Evolutionary conservation across 1,284 basidiomycete species (phyloP).

Genomic region (Rhodotorula sp.): DNA sequence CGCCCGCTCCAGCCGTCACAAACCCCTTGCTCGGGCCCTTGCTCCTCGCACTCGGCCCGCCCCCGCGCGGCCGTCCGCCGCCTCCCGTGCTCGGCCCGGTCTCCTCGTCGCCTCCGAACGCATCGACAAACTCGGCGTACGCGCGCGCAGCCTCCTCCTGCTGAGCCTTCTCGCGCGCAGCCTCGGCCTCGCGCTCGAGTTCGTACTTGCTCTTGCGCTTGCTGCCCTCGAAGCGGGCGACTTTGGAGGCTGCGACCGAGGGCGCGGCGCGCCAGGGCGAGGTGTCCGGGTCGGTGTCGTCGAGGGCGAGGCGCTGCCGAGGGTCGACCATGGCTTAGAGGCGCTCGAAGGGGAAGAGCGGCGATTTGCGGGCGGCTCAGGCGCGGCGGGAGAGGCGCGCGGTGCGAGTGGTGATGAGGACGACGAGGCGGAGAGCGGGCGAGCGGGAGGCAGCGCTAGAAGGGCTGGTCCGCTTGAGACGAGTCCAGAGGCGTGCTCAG

Average conservation of each 20-base stretch:
- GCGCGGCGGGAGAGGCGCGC: neutral
- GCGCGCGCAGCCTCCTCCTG: constrained; percentile 51
- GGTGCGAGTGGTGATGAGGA: neutral
- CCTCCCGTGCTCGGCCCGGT: constrained; percentile 24
- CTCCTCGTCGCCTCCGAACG: constrained; percentile 73
- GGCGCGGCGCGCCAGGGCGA: constrained; percentile 16
- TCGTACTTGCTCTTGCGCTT: constrained; percentile 55
- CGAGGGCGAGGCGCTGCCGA: constrained; percentile 14
- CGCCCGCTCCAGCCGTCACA: constrained; percentile 64
- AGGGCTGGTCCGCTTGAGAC: too few relatives aligned
- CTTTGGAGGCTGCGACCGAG: constrained; percentile 21
- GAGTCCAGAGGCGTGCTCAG: too few relatives aligned
- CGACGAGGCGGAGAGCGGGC: too few relatives aligned
- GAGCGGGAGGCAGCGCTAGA: too few relatives aligned
- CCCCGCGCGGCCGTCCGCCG: constrained; percentile 37
- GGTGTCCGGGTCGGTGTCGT: constrained; percentile 9
- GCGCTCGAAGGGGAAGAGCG: too few relatives aligned
- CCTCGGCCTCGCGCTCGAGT: constrained; percentile 68
- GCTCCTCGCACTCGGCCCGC: constrained; percentile 59
- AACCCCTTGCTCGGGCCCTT: too few relatives aligned
- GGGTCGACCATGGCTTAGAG: constrained; percentile 16
- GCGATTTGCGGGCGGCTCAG: neutral
- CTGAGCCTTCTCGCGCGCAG: constrained; percentile 74
- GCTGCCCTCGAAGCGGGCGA: constrained; percentile 22
- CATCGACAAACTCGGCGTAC: constrained; percentile 83